Percentiles rank a stretch among this genome's conserved stretches.
phyloP scores from a whole-genome alignment of 495 filamentous ascomycete species.

The Neurospora sp. region DNA sequence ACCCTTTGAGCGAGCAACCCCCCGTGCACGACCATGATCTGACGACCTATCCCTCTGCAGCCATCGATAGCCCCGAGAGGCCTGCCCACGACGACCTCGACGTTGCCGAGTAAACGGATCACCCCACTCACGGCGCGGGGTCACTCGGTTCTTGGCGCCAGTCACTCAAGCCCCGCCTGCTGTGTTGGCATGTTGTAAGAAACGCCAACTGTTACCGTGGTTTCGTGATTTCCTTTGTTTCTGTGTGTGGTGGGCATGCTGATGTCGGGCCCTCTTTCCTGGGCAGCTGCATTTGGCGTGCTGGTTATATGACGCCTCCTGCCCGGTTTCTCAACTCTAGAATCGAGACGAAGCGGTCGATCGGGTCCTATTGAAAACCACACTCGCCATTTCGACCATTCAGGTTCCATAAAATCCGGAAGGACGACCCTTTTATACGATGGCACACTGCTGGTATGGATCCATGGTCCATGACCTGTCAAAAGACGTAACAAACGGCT shows the following conservation, averaged over 20 bases:
- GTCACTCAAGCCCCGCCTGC: background rate
- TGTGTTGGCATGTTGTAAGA: background rate
- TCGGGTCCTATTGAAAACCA: background rate
- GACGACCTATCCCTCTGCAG: conserved; percentile 16
- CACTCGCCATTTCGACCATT: background rate
- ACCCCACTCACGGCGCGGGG: conserved; percentile 1
- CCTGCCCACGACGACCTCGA: conserved; percentile 93
- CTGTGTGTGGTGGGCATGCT: background rate
- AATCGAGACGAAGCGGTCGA: background rate
- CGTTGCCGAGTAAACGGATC: conserved; percentile 67
- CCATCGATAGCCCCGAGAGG: conserved; percentile 60
- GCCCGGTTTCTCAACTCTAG: background rate
- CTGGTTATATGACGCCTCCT: background rate
- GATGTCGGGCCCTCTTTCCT: background rate
- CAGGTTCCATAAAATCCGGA: background rate
- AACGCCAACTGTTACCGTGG: background rate
- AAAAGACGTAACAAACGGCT: background rate
- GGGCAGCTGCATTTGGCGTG: background rate
- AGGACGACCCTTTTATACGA: background rate
- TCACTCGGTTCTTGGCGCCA: background rate
- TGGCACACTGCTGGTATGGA: background rate
- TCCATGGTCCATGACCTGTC: background rate
- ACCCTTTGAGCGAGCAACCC: conserved; percentile 5
- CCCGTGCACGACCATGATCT: conserved; percentile 4
- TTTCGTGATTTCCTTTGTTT: background rate